phyloP scores from a whole-genome alignment of 1,284 basidiomycete species.

The Ustanciosporium gigantosporum region DNA sequence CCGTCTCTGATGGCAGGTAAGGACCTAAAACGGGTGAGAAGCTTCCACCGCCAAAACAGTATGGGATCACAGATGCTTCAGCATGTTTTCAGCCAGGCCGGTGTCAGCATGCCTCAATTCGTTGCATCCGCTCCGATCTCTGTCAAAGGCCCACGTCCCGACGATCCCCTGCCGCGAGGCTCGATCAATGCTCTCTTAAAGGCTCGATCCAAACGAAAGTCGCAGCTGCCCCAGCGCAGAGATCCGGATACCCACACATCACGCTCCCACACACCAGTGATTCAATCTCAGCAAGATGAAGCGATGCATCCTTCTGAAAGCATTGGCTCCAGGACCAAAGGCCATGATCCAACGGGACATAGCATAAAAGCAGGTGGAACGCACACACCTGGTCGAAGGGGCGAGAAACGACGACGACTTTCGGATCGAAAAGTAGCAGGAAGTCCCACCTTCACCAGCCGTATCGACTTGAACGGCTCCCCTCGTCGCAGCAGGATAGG shows the following conservation, averaged over 20 bases:
- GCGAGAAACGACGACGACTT: slow-evolving; percentile 30
- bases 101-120: slow-evolving; percentile 18
- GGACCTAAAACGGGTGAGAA: slow-evolving; percentile 19
- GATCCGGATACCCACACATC: not conserved
- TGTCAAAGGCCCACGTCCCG: slow-evolving; percentile 23
- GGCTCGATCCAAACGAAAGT: slow-evolving; percentile 25
- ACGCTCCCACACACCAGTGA: not conserved
- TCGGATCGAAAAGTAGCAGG: slow-evolving; percentile 24
- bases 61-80: slow-evolving; percentile 15
- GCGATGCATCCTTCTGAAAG: too few relatives aligned
- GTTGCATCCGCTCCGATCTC: slow-evolving; percentile 1
- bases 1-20: not conserved
- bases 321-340: too few relatives aligned
- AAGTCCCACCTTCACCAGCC: slow-evolving; percentile 7
- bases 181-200: slow-evolving; percentile 23
- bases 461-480: not conserved
- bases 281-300: not conserved
- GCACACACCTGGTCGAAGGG: slow-evolving; percentile 43
- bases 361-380: slow-evolving; percentile 1
- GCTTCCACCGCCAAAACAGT: slow-evolving; percentile 22
- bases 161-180: slow-evolving; percentile 49
- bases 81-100: slow-evolving; percentile 34
- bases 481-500: too few relatives aligned
- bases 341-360: not conserved
- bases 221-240: slow-evolving; percentile 8